phyloP scores from a whole-genome alignment of 208 protist genomes.

The Acanthamoeba triangularis region DNA sequence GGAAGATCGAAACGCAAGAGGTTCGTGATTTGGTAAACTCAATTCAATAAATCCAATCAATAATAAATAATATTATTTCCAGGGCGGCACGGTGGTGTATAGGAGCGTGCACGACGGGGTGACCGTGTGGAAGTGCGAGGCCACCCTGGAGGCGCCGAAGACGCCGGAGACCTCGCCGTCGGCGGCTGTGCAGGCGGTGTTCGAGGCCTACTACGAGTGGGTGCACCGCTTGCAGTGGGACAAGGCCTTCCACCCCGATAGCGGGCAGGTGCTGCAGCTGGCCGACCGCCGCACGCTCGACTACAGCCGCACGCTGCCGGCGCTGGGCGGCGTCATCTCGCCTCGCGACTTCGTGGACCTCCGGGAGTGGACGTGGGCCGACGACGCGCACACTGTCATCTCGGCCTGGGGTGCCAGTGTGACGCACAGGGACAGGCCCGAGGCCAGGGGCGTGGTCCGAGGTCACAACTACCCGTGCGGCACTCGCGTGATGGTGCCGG shows the following conservation, averaged over 20 bases:
- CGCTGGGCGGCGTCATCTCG: slow-evolving; percentile 52
- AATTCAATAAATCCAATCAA: too few species aligned
- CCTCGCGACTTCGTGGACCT: slow-evolving; percentile 27
- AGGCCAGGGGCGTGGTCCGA: background rate
- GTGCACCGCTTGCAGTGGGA: slow-evolving; percentile 15
- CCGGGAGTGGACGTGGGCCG: background rate
- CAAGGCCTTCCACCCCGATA: slow-evolving; percentile 58
- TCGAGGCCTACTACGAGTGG: slow-evolving; percentile 51
- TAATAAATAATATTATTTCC: background rate
- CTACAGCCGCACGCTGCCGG: slow-evolving; percentile 63
- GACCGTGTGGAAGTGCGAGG: slow-evolving; percentile 38
- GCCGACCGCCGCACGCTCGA: slow-evolving; percentile 55
- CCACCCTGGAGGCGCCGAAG: background rate
- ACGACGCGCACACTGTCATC: background rate
- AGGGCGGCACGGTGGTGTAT: background rate
- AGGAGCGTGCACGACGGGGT: background rate
- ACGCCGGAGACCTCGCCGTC: background rate
- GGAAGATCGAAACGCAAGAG: background rate
- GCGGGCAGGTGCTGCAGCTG: slow-evolving; percentile 40
- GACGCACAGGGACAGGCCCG: background rate
- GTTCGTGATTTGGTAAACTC: background rate
- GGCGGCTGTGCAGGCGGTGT: background rate
- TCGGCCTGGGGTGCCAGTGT: slow-evolving; percentile 46
- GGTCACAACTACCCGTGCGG: slow-evolving; percentile 34
- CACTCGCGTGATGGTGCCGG: background rate